Evolutionary conservation across 2,329 filamentous ascomycete genomes (phyloP), one percentile per base, ranked within the genome.

Genomic region (Phaeosphaeriaceae sp.): DNA sequence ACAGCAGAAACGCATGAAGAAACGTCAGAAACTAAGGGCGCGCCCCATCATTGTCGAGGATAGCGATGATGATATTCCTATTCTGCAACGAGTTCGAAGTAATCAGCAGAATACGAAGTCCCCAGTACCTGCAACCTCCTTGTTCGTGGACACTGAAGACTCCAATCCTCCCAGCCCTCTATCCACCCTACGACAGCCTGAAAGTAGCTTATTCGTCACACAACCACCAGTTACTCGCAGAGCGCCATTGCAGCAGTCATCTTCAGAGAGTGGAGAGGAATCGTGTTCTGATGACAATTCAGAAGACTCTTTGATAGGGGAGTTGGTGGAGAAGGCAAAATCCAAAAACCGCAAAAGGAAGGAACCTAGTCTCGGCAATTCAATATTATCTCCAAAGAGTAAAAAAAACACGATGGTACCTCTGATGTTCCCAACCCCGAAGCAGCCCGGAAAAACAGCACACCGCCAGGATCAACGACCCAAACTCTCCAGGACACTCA

Each of bases 201-300:
- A 42, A 1, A 23, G 21, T 17, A 21, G 17, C 5, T 21, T 45
- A 4, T 37, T 42, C 17, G 28, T 39, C 17, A 40, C 21, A 8
- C 54, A 40, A 20, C 16, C 32, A 18, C 47, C 42, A 15, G 18
- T 34, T 29, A 20, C 34, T 20, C 60, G 54, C 15, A 54, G 46
- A 32, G 44, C 40, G 20, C 60, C 60, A 16, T 17, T 66, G 2
- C 38, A 50, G 17, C 62, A 61, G 18, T 61, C 63, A 7, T 64
- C 62, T 23, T 56, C 54, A 28, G 56, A 58, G 2, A 44, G 50
- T 30, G 42, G 21, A 30, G 46, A 53, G 1, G 6, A 28, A 16
- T 46, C 48, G 2, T 17, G 18, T 39, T 39, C 37, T 11, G 50
- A 46, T 7, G 41, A 46, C 9, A 13, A 26, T 6, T 41, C 46